Evolutionary conservation across 2,329 filamentous ascomycete species (phyloP).

Genomic region (Aspergillus tamarii): DNA sequence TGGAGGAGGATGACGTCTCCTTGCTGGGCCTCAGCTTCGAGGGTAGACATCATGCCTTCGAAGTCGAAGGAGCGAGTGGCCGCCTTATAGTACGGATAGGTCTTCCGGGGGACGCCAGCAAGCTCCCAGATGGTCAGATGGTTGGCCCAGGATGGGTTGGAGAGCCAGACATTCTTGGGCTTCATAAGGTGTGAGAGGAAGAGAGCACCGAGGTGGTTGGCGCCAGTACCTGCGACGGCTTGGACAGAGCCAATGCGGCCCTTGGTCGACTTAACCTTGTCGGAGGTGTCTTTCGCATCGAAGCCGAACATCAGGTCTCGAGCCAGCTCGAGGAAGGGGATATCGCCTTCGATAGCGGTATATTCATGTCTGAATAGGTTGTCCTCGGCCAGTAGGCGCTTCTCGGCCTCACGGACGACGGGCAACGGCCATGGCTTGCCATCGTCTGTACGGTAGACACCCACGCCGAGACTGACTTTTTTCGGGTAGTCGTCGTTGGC

Average conservation of each 20-base stretch:
- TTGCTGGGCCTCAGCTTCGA: constrained; percentile 82
- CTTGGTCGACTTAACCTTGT: constrained; percentile 39
- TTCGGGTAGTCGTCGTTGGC: constrained; percentile 69
- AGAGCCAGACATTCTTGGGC: constrained; percentile 77
- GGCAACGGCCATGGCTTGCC: constrained; percentile 96
- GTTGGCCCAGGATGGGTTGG: constrained; percentile 95
- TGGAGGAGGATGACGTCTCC: constrained; percentile 86
- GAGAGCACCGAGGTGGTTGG: constrained; percentile 85
- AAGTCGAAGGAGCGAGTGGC: constrained; percentile 47
- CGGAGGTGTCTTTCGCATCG: constrained; percentile 56
- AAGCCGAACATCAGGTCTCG: constrained; percentile 77
- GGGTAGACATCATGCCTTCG: constrained; percentile 71
- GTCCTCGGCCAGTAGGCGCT: constrained; percentile 75
- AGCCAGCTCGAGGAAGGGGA: constrained; percentile 80
- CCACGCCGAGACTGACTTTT: constrained; percentile 90
- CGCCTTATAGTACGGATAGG: constrained; percentile 92
- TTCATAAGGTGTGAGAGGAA: constrained; percentile 89
- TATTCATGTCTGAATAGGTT: constrained; percentile 95
- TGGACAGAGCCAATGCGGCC: constrained; percentile 71
- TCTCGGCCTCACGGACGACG: constrained; percentile 82
- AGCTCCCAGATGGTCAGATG: constrained; percentile 88
- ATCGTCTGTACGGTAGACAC: constrained; percentile 87
- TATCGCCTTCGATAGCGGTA: constrained; percentile 86
- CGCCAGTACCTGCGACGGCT: constrained; percentile 94
- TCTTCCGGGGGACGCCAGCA: constrained; percentile 75